phyloP scores from a whole-genome alignment of 768 basidiomycete genomes.

The Cyclocybe aegerita region DNA sequence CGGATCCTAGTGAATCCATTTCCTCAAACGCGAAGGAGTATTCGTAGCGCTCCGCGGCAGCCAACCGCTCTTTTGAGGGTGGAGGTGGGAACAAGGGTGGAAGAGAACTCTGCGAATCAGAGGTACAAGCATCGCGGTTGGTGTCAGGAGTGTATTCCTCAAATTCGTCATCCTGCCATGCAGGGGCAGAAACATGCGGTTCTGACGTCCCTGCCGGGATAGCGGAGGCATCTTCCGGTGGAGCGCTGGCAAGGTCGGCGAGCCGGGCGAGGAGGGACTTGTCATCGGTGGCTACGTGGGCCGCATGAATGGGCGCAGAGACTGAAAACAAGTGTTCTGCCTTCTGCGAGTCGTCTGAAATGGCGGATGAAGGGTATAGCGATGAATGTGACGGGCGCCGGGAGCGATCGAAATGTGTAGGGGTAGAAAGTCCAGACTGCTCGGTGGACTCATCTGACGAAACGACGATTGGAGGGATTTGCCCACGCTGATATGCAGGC shows the following conservation, averaged over 20 bases:
- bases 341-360: constrained; percentile 7
- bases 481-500: constrained; percentile 18
- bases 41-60: constrained; percentile 37
- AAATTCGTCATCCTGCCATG: constrained; percentile 51
- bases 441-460: constrained; percentile 15
- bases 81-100: constrained; percentile 42
- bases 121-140: constrained; percentile 1
- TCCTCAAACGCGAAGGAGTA: constrained; percentile 43
- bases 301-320: constrained; percentile 30
- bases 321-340: constrained; percentile 12
- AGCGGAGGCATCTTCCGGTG: constrained; percentile 31
- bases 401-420: constrained; percentile 14
- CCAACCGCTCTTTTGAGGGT: constrained; percentile 42
- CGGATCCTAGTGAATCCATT: constrained; percentile 29
- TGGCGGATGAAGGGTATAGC: constrained; percentile 8
- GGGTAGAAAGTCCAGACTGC: constrained; percentile 8
- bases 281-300: constrained; percentile 70
- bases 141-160: constrained; percentile 30
- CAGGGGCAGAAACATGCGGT: constrained; percentile 44
- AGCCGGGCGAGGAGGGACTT: constrained; percentile 57
- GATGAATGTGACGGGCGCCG: constrained; percentile 23
- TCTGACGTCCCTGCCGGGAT: constrained; percentile 15
- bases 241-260: constrained; percentile 50
- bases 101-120: constrained; percentile 13
- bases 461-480: constrained; percentile 13